Base-by-base conservation (phyloP, 2,329 filamentous ascomycete species). In the Neofusicoccum laricinum region DNA sequence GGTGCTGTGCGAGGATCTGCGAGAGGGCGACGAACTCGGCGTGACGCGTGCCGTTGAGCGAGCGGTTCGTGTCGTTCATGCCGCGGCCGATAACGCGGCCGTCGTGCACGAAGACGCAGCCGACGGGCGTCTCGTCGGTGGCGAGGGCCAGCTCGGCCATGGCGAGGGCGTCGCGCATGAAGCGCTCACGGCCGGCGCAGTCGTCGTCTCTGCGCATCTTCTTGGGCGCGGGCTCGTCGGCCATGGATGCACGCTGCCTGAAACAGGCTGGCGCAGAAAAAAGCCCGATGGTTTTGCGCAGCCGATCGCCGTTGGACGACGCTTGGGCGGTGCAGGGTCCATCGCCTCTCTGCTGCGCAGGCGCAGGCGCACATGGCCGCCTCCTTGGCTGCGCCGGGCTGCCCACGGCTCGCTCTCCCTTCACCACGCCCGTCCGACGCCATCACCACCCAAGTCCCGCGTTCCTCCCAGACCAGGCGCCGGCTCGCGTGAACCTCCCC, bases 31-130 rank as follows among this genome's bases (percentile, higher is more conserved):
- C 89, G 73, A 98, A 96, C 76, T 99, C 95, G 49, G 95, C 95
- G 77, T 99, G 95, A 30, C 93, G 88, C 51, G 95, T 98, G 49
- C 95, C 95, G 75, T 87, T 87, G 73, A 94, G 87, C 30, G 91
- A 95, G 69, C 91, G 85, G 72, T 97, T 99, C 61, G 95, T 99
- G 68, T 96, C 95, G 72, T 99, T 99, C 91, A 97, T 97, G 67
- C 95, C 95, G 67, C 85, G 86, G 46, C 92, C 93, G 68, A 99
- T 93, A 68, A 97, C 85, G 69, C 87, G 83, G 68, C 88, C 89
- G 32, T 91, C 79, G 74, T 93, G 86, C 21, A 98, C 93, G 61
- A 99, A 88, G 36, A 99, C 93, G 77, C 95, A 99, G 55, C 95
- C 96, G 19, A 99, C 95, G 1, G 95, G 95, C 1, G 96, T 98